A percentile compares a stretch with the other conserved stretches of the same genome.
These are phyloP conservation scores for Tulasnella calospora DNA, from an alignment of 768 basidiomycete species.

Conservation along the genomic window DNA sequence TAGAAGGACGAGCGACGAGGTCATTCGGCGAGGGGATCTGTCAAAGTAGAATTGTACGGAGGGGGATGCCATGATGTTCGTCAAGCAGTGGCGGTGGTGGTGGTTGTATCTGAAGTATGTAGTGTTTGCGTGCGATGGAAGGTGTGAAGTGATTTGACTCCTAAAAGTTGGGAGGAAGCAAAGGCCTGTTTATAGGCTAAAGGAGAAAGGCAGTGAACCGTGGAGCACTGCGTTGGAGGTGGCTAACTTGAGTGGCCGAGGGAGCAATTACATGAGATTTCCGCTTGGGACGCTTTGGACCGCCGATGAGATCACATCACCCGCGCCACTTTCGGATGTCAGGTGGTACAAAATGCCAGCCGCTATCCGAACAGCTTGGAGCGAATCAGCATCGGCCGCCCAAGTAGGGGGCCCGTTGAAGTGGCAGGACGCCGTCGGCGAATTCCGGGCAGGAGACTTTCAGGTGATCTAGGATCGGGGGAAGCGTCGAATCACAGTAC, in stretches of 20 bases:
- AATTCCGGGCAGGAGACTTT: neutral
- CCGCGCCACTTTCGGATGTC: neutral
- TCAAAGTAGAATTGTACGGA: neutral
- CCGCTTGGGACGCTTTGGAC: neutral
- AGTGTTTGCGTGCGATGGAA: too few species aligned
- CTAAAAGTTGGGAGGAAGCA: neutral
- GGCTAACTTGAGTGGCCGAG: neutral
- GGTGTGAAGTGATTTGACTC: neutral
- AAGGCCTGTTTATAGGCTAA: neutral
- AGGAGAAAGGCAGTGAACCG: neutral
- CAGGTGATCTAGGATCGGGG: neutral
- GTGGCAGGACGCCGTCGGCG: neutral
- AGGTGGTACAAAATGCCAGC: neutral
- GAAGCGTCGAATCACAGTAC: too few species aligned
- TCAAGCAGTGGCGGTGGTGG: neutral
- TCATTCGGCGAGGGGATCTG: neutral
- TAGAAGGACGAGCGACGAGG: neutral
- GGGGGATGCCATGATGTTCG: neutral
- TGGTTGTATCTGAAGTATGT: neutral
- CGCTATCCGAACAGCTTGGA: neutral
- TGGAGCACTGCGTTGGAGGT: neutral
- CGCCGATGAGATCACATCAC: neutral
- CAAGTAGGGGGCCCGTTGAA: neutral
- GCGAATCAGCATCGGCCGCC: neutral
- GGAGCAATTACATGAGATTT: neutral